Percentiles rank a stretch among this genome's conserved stretches.
These are phyloP conservation scores for Neurospora pannonica DNA, from an alignment of 495 filamentous ascomycete genomes.

Conservation along the genomic window DNA sequence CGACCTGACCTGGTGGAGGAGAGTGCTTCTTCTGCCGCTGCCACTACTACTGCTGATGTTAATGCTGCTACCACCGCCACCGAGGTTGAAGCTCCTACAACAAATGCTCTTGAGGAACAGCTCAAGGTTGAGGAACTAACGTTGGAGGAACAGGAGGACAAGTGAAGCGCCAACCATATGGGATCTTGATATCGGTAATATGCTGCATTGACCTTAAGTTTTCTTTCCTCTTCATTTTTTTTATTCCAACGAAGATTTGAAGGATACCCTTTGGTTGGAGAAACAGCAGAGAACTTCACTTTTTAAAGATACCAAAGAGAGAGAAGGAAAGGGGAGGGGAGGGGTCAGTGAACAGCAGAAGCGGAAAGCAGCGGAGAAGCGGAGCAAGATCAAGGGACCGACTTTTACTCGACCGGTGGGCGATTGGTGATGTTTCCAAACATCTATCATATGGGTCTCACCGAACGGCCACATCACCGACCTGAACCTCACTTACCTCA, in stretches of 20 bases:
- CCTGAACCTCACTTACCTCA: background rate
- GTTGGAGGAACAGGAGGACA: background rate
- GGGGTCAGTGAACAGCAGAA: background rate
- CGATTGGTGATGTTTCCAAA: too few species aligned
- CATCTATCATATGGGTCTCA: too few species aligned
- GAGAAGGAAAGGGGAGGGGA: background rate
- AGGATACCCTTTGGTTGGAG: background rate
- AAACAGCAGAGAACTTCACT: background rate
- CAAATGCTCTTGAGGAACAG: background rate
- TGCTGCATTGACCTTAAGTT: background rate
- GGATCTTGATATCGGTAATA: too few species aligned
- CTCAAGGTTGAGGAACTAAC: background rate
- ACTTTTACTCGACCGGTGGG: background rate
- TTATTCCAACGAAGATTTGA: background rate
- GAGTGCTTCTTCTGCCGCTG: background rate
- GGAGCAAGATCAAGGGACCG: background rate
- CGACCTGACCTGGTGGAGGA: constrained; percentile 13
- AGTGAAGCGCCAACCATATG: background rate
- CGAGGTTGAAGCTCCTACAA: background rate
- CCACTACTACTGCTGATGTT: background rate
- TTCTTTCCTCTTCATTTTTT: too few species aligned
- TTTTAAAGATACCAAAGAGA: background rate
- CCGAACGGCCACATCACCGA: background rate
- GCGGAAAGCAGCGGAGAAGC: background rate
- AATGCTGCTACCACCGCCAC: background rate